Percentiles rank a stretch among this genome's conserved stretches.
Conservation (phyloP, 2,329 filamentous ascomycete genomes). For the Epichloe glyceriae region DNA sequence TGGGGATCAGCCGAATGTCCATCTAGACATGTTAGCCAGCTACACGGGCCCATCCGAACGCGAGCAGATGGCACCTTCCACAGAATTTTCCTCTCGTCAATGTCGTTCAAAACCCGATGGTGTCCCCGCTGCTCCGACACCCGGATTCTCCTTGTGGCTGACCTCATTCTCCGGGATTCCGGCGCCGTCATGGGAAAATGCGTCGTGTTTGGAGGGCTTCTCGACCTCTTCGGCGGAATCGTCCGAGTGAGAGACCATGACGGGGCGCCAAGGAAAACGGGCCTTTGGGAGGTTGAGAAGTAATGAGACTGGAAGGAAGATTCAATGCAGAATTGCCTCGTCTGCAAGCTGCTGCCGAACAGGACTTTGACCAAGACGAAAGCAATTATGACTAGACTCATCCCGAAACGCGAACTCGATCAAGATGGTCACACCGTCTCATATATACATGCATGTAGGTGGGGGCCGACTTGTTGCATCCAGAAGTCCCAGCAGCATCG, state of each 20-base stretch:
- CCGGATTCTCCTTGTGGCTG: neutral
- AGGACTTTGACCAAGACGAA: neutral
- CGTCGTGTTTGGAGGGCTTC: neutral
- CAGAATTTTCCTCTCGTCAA: slow-evolving; percentile 40
- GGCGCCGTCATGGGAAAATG: neutral
- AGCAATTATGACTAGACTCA: neutral
- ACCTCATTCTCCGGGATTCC: neutral
- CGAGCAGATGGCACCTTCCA: slow-evolving; percentile 30
- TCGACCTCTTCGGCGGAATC: neutral
- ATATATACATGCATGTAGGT: neutral
- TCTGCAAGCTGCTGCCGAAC: neutral
- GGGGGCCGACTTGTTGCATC: neutral
- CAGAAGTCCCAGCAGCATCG: too few relatives aligned
- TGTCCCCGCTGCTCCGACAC: neutral
- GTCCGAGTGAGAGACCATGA: neutral
- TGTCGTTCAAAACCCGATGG: neutral
- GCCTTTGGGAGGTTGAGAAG: neutral
- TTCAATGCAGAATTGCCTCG: neutral
- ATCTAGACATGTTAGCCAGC: slow-evolving; percentile 22
- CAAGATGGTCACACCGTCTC: neutral
- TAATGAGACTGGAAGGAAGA: neutral
- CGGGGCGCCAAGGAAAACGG: neutral
- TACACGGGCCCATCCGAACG: neutral
- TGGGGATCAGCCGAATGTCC: slow-evolving; percentile 40
- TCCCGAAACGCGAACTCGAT: neutral